phyloP scores from a whole-genome alignment of 345 rosid species.

The Ceriops tagal region DNA sequence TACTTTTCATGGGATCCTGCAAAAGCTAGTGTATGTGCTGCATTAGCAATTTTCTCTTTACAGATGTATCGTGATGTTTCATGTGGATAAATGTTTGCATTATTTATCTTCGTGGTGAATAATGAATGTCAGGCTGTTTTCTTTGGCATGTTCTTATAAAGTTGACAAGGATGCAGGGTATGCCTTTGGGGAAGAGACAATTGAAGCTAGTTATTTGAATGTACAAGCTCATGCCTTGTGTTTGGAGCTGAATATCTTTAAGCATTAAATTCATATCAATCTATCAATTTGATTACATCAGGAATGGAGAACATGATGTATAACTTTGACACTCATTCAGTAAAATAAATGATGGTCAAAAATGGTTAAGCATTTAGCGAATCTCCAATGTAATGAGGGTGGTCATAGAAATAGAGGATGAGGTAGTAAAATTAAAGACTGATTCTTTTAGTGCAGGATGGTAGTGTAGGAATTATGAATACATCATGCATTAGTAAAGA shows the following conservation, averaged over 20 bases:
- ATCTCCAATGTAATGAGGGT: no score
- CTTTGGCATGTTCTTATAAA: background rate
- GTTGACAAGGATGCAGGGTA: background rate
- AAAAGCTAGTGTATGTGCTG: conserved; percentile 66
- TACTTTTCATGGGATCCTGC: conserved; percentile 85
- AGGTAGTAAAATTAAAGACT: no score
- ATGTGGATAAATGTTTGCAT: background rate
- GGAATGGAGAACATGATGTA: no score
- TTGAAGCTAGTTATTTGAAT: background rate
- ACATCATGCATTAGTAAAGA: no score
- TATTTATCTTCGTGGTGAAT: background rate
- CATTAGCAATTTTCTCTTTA: background rate
- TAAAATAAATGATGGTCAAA: no score
- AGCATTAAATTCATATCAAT: no score
- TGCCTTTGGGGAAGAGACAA: background rate
- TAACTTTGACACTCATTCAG: no score
- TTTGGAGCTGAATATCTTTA: background rate
- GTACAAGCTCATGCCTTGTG: background rate
- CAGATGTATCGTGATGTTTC: background rate
- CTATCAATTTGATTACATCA: no score
- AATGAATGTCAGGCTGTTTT: background rate
- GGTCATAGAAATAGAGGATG: no score
- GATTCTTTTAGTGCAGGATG: no score
- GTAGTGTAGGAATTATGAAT: no score
- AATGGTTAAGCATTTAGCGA: no score